Base-by-base conservation (phyloP, 805 yeast species). In the Metschnikowia baotianmanensis region DNA sequence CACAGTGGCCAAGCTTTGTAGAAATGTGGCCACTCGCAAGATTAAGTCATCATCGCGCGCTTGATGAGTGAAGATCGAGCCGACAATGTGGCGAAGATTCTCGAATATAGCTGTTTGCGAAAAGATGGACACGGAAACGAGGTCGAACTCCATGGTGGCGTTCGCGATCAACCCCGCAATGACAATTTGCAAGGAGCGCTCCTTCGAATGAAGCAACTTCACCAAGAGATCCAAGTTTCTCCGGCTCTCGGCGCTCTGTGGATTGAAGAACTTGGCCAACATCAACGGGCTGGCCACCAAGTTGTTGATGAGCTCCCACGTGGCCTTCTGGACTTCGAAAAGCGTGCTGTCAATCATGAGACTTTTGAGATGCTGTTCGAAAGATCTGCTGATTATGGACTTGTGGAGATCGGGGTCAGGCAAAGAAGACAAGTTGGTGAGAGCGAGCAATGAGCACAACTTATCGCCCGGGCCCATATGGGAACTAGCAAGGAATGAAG, bases 261-360 rank as follows among this genome's bases (percentile, higher is more conserved):
- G 65, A 50, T 82, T 79, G 64, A 84, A 84, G 50, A 83, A 73
- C 45, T 77, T 76, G 1, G 77, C 80, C 24, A 78, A 59, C 53
- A 67, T 40, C 6, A 45, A 33, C 1, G 74, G 73, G 20, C 58
- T 60, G 27, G 41, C 64, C 53, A 80, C 72, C 34, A 84, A 56
- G 55, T 85, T 85, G 44, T 83, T 75, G 8, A 83, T 58, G 13
- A 85, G 69, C 52, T 85, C 89, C 59, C 84, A 67, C 0, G 81
- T 50, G 0, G 86, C 78, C 36, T 77, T 65, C 55, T 82, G 86
- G 3, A 85, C 57, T 38, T 68, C 57, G 1, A 62, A 51, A 2
- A 42, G 32, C 38, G 77, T 72, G 1, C 62, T 44, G 9, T 67
- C 72, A 7, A 67, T 43, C 9, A 69, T 58, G 35, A 67, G 61